Conservation (phyloP, 805 yeast genomes). For the Danielia reshetovae region DNA sequence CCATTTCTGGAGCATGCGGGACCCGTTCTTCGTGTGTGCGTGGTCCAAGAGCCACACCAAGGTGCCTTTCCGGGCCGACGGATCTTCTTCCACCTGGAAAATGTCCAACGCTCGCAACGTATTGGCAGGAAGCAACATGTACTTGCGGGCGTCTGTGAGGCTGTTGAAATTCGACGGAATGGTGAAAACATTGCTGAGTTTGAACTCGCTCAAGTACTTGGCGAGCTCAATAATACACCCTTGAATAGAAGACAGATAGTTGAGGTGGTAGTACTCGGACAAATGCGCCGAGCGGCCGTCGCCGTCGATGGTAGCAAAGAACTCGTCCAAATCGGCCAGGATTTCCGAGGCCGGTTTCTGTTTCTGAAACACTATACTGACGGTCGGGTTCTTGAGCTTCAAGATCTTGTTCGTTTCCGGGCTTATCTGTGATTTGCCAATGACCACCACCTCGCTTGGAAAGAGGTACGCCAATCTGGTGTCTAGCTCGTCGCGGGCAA, state of each 20-base stretch:
- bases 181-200: slow-evolving; percentile 52
- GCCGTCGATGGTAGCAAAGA: slow-evolving; percentile 21
- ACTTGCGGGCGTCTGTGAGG: slow-evolving; percentile 46
- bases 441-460: slow-evolving; percentile 68
- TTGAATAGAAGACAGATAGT: slow-evolving; percentile 21
- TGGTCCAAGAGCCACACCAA: slow-evolving; percentile 77
- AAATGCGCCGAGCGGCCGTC: slow-evolving; percentile 14
- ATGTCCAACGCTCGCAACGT: slow-evolving; percentile 73
- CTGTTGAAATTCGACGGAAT: slow-evolving; percentile 47
- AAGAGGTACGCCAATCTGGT: slow-evolving; percentile 69
- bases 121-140: slow-evolving; percentile 58
- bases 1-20: slow-evolving; percentile 67
- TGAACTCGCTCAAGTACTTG: slow-evolving; percentile 58
- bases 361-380: slow-evolving; percentile 6
- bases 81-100: slow-evolving; percentile 59
- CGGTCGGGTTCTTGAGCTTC: slow-evolving; percentile 15
- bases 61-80: slow-evolving; percentile 55
- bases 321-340: slow-evolving; percentile 19
- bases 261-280: slow-evolving; percentile 22
- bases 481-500: slow-evolving; percentile 58
- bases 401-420: slow-evolving; percentile 23
- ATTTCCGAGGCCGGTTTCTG: slow-evolving; percentile 4
- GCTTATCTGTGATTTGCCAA: slow-evolving; percentile 25
- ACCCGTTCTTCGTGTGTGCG: slow-evolving; percentile 76
- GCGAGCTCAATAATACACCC: slow-evolving; percentile 45